Evolutionary conservation across 2,329 filamentous ascomycete genomes (phyloP).

Genomic region (Nemania diffusa): DNA sequence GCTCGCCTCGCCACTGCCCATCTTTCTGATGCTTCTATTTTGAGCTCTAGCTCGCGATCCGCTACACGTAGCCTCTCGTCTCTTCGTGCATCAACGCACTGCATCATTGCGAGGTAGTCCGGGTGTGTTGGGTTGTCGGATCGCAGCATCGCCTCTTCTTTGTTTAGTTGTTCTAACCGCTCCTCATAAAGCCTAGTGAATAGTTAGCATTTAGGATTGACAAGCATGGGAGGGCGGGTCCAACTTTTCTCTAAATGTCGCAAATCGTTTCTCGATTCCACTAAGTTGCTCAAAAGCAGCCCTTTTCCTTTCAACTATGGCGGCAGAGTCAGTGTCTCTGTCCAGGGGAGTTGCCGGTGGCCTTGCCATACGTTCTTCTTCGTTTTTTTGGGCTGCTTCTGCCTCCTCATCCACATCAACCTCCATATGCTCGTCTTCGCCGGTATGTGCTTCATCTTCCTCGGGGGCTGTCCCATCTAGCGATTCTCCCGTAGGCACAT

Average conservation of each 20-base stretch:
- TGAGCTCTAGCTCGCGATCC: slow-evolving; percentile 77
- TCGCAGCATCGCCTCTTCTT: slow-evolving; percentile 70
- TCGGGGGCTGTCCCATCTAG: slow-evolving; percentile 49
- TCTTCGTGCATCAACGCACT: slow-evolving; percentile 83
- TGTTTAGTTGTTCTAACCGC: slow-evolving; percentile 81
- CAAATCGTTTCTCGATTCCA: slow-evolving; percentile 88
- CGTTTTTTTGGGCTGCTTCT: slow-evolving; percentile 67
- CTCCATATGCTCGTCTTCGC: slow-evolving; percentile 65
- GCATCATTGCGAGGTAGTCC: slow-evolving; percentile 89
- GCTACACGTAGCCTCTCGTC: slow-evolving; percentile 83
- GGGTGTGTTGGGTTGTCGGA: slow-evolving; percentile 79
- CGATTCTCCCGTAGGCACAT: slow-evolving; percentile 46
- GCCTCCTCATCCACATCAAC: slow-evolving; percentile 69
- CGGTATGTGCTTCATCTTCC: slow-evolving; percentile 58
- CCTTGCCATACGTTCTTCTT: slow-evolving; percentile 69
- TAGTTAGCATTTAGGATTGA: slow-evolving; percentile 37
- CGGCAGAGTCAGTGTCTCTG: slow-evolving; percentile 47
- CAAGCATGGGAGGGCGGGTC: slow-evolving; percentile 27
- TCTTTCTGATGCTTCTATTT: slow-evolving; percentile 76
- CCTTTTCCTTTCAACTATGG: slow-evolving; percentile 78
- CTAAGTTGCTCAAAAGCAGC: slow-evolving; percentile 82
- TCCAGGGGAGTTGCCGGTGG: slow-evolving; percentile 18
- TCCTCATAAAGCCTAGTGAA: slow-evolving; percentile 82
- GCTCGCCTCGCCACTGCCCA: slow-evolving; percentile 83
- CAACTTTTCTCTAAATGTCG: slow-evolving; percentile 82